Evolutionary conservation across 1,284 basidiomycete species (phyloP).

Genomic region (Malassezia furfur): DNA sequence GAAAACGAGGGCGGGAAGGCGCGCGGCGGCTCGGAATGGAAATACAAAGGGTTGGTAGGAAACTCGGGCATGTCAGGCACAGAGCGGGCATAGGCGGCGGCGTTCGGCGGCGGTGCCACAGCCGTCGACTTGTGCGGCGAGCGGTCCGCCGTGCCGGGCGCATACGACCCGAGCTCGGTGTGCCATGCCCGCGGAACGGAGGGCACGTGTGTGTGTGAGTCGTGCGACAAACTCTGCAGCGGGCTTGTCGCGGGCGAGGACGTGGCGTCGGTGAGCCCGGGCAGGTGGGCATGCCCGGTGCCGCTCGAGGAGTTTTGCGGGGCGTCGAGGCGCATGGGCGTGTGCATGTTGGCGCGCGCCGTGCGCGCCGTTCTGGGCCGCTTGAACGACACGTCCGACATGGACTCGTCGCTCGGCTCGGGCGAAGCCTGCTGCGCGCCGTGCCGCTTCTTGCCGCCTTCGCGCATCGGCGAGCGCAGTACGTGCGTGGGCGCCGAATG

Average conservation of each 20-base stretch:
- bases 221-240: background rate
- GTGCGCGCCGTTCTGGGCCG: conserved; percentile 8
- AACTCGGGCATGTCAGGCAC: background rate
- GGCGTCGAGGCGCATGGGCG: background rate
- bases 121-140: background rate
- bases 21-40: background rate
- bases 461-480: background rate
- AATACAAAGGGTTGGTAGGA: conserved; percentile 5
- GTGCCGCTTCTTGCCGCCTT: conserved; percentile 8
- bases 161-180: background rate
- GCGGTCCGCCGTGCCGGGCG: background rate
- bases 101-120: too few species aligned
- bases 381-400: conserved; percentile 3
- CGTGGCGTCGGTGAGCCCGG: conserved; percentile 33
- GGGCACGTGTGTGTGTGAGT: background rate
- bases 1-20: background rate
- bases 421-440: background rate
- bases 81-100: background rate
- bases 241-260: conserved; percentile 38
- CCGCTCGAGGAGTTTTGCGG: background rate
- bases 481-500: background rate
- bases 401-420: background rate
- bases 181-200: background rate
- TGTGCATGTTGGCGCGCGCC: background rate
- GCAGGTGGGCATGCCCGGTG: conserved; percentile 9